Evolutionary conservation across 352 stramenopile species (phyloP).

Genomic region (Phytophthora sojae): DNA sequence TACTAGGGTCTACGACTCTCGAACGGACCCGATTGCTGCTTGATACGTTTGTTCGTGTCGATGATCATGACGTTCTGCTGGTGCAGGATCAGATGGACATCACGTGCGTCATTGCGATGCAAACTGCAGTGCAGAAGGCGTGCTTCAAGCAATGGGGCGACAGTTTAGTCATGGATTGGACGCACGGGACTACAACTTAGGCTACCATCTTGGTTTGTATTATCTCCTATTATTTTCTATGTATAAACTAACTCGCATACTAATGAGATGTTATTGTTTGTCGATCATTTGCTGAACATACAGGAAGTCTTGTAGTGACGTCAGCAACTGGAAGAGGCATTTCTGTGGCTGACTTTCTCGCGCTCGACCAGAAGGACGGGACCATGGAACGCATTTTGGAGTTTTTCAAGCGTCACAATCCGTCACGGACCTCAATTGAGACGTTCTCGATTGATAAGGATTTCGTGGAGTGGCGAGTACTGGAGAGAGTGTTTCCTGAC

Average conservation of each 20-base stretch:
- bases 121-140: constrained; percentile 8
- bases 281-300: not conserved
- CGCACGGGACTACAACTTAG: no score
- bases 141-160: constrained; percentile 3
- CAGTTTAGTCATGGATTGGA: no score
- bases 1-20: not conserved
- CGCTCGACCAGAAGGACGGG: constrained; percentile 20
- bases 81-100: constrained; percentile 18
- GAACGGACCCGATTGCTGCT: constrained; percentile 1
- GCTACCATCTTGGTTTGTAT: no score
- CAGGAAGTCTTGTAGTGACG: constrained; percentile 27
- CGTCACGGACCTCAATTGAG: not conserved
- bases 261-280: constrained; percentile 5
- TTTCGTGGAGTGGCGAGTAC: constrained; percentile 19
- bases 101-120: constrained; percentile 7
- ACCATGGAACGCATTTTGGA: constrained; percentile 21
- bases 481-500: constrained; percentile 1
- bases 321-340: constrained; percentile 23
- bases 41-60: constrained; percentile 4
- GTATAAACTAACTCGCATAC: not conserved
- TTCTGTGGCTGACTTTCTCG: constrained; percentile 30
- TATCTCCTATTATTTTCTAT: no score
- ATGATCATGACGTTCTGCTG: constrained; percentile 12
- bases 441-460: constrained; percentile 6
- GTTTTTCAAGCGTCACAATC: constrained; percentile 9